Evolutionary conservation across 139 green algal genomes (phyloP).

Genomic region (Picochlorum sp.): DNA sequence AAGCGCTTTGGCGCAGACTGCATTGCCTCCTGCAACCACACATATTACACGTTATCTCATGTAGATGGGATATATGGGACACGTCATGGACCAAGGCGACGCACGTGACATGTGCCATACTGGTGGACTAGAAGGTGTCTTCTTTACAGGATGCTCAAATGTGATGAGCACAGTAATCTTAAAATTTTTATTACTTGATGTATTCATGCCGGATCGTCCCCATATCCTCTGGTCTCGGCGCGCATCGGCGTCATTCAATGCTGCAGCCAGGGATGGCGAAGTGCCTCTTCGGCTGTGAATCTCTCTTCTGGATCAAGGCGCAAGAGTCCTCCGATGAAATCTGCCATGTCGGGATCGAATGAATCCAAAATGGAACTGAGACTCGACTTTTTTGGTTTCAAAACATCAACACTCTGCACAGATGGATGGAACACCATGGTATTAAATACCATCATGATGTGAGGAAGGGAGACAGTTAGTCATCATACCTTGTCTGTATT

Average conservation of each 20-base stretch:
- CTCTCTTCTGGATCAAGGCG: constrained; percentile 50
- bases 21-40: no score
- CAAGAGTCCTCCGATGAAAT: constrained; percentile 63
- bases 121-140: no score
- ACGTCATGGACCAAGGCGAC: no score
- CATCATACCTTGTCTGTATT: constrained; percentile 8
- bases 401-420: constrained; percentile 44
- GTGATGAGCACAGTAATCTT: no score
- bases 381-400: constrained; percentile 60
- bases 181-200: no score
- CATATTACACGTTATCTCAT: no score
- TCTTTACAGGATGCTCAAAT: no score
- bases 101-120: no score
- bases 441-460: background rate
- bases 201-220: no score
- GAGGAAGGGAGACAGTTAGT: background rate
- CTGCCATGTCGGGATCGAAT: constrained; percentile 56
- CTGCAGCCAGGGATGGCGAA: constrained; percentile 74
- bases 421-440: constrained; percentile 21
- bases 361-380: constrained; percentile 42
- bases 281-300: constrained; percentile 55
- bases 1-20: no score
- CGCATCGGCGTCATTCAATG: constrained; percentile 13
- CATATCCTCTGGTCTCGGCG: no score
- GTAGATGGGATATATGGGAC: no score